Conservation (phyloP, 1,284 basidiomycete genomes). For the Heliocybe sulcata region DNA sequence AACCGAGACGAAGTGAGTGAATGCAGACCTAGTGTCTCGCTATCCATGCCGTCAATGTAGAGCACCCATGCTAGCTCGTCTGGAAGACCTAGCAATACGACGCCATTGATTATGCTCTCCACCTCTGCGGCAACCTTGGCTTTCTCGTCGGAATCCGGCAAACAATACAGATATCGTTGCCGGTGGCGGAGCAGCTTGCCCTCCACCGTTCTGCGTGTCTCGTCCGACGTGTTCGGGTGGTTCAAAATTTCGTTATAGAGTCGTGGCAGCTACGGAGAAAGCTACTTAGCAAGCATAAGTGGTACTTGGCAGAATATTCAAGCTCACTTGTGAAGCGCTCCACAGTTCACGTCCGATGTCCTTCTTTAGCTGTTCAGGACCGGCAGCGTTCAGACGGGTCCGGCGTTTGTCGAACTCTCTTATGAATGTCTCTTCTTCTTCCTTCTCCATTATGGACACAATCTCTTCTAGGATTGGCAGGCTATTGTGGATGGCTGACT, state of each 20-base stretch:
- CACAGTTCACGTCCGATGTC: conserved; percentile 63
- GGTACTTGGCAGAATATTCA: conserved; percentile 5
- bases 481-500: conserved; percentile 64
- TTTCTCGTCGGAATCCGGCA: conserved; percentile 49
- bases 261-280: conserved; percentile 43
- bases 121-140: conserved; percentile 48
- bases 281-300: not conserved
- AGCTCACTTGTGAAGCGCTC: conserved; percentile 46
- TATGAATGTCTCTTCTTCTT: conserved; percentile 49
- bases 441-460: conserved; percentile 44
- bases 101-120: conserved; percentile 62
- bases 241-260: conserved; percentile 72
- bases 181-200: conserved; percentile 62
- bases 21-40: conserved; percentile 55
- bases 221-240: conserved; percentile 71
- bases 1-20: not conserved
- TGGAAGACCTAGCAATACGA: conserved; percentile 66
- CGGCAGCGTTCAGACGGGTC: conserved; percentile 63
- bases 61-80: conserved; percentile 79
- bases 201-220: conserved; percentile 63
- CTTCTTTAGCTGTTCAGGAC: conserved; percentile 61
- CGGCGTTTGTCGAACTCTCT: conserved; percentile 73
- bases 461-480: conserved; percentile 68
- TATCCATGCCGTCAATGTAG: conserved; percentile 73
- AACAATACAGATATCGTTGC: conserved; percentile 46